Base-by-base conservation (phyloP, 2,329 filamentous ascomycete species). In the Alternaria brassicae region DNA sequence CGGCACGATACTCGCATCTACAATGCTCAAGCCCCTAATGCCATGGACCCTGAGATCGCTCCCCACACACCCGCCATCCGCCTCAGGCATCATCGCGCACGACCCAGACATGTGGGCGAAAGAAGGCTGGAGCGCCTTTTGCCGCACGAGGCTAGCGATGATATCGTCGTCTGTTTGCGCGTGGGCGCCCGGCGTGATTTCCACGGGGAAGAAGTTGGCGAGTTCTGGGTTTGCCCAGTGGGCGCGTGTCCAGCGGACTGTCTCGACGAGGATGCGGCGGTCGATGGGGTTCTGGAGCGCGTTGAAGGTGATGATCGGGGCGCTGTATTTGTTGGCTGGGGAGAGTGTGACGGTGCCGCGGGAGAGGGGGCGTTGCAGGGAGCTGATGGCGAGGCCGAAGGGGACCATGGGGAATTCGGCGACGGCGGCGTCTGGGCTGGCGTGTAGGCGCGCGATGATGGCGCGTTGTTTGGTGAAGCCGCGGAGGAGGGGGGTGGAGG, bases 311-410 rank as follows among this genome's bases (percentile, higher is more conserved):
- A 79, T 67, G 6, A 78, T 45, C 2, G 77, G 78, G 2, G 58
- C 62, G 3, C 63, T 68, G 15, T 64, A 59, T 3, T 76, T 76
- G 58, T 79, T 69, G 9, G 69, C 68, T 1, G 75, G 72, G 58
- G 79, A 70, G 49, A 80, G 65, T 3, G 70, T 75, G 51, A 80
- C 70, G 15, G 74, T 77, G 21, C 79, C 79, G 39, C 79, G 77
- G 0, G 69, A 72, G 17, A 73, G 58, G 0, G 72, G 67, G 6
- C 70, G 69, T 40, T 72, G 66, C 27, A 71, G 49, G 0, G 66
- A 60, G 23, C 60, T 63, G 17, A 68, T 66, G 6, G 70, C 67
- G 6, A 68, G 64, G 7, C 70, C 67, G 21, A 69, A 71, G 3
- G 72, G 62, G 9, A 56, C 61, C 60, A 70, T 77, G 39, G 65